phyloP scores from a whole-genome alignment of 768 basidiomycete genomes.

The Trametes meyenii region DNA sequence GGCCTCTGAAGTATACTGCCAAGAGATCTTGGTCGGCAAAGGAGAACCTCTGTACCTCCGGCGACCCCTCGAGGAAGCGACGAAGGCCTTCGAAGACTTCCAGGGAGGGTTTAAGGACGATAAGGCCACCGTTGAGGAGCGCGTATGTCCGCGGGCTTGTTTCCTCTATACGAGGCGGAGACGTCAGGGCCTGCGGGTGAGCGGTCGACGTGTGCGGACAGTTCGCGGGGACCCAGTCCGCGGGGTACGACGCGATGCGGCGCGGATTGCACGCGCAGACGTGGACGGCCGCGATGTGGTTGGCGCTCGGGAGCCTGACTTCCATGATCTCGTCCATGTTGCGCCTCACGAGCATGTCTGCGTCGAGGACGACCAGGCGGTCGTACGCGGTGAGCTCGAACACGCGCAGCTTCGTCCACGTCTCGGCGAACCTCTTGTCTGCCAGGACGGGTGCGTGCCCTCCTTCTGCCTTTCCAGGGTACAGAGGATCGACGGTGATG shows the following conservation, averaged over 20 bases:
- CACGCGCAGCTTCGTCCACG: slow-evolving; percentile 67
- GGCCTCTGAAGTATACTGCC: slow-evolving; percentile 74
- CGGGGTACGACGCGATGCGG: slow-evolving; percentile 81
- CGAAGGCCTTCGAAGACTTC: slow-evolving; percentile 55
- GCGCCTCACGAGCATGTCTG: slow-evolving; percentile 81
- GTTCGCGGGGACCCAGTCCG: slow-evolving; percentile 92
- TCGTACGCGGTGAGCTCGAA: slow-evolving; percentile 74
- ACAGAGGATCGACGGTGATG: slow-evolving; percentile 60
- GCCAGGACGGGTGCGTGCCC: slow-evolving; percentile 35
- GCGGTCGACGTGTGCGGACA: slow-evolving; percentile 72
- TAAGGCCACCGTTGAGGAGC: slow-evolving; percentile 89
- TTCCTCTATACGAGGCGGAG: slow-evolving; percentile 44
- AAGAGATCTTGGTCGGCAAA: slow-evolving; percentile 96
- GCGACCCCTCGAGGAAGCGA: slow-evolving; percentile 58
- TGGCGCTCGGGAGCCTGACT: slow-evolving; percentile 50
- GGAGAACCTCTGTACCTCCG: slow-evolving; percentile 53
- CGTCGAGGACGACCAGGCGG: slow-evolving; percentile 79
- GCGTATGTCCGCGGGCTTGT: slow-evolving; percentile 70
- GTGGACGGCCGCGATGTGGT: slow-evolving; percentile 86
- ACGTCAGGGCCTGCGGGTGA: slow-evolving; percentile 49
- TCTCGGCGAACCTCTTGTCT: slow-evolving; percentile 58
- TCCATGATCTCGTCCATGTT: slow-evolving; percentile 83
- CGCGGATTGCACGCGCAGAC: slow-evolving; percentile 95
- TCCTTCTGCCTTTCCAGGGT: slow-evolving; percentile 50
- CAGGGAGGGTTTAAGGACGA: slow-evolving; percentile 79